These are phyloP conservation scores for Exophiala calicioides DNA, from an alignment of 2,329 filamentous ascomycete genomes.

Conservation along the genomic window DNA sequence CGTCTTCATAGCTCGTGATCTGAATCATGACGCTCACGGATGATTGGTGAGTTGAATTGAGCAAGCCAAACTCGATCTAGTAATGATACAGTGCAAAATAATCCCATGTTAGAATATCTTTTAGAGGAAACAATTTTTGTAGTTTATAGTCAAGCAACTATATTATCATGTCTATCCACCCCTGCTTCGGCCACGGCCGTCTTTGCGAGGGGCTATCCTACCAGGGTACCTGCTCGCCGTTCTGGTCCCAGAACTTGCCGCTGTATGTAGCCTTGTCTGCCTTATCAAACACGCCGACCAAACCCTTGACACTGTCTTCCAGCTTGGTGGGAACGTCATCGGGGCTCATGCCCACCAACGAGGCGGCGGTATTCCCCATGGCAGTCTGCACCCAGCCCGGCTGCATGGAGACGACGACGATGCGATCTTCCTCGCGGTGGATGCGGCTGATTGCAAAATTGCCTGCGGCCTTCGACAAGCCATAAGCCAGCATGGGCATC, in stretches of 20 bases:
- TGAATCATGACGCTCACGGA: too few relatives aligned
- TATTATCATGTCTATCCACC: too few relatives aligned
- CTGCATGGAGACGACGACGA: slow-evolving; percentile 34
- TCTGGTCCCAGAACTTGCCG: slow-evolving; percentile 24
- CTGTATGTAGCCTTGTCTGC: slow-evolving; percentile 20
- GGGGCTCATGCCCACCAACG: slow-evolving; percentile 9
- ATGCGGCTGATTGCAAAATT: slow-evolving; percentile 31
- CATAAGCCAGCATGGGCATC: slow-evolving; percentile 29
- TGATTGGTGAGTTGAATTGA: too few relatives aligned
- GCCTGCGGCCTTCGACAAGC: slow-evolving; percentile 31
- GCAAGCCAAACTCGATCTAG: too few relatives aligned
- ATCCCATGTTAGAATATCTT: too few relatives aligned
- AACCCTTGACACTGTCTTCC: slow-evolving; percentile 19
- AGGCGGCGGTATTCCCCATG: slow-evolving; percentile 20
- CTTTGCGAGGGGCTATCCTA: too few relatives aligned
- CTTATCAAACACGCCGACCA: slow-evolving; percentile 21
- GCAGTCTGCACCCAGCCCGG: slow-evolving; percentile 38
- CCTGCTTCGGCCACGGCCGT: too few relatives aligned
- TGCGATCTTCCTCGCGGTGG: slow-evolving; percentile 28
- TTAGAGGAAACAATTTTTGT: too few relatives aligned
- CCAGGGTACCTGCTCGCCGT: slow-evolving; percentile 19
- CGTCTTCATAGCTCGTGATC: too few relatives aligned
- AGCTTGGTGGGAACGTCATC: slow-evolving; percentile 20
- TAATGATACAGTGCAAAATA: too few relatives aligned
- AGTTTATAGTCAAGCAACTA: too few relatives aligned